Base-by-base conservation (phyloP, 192 early-diverging fungal species). In the Chytriomyces hyalinus region DNA sequence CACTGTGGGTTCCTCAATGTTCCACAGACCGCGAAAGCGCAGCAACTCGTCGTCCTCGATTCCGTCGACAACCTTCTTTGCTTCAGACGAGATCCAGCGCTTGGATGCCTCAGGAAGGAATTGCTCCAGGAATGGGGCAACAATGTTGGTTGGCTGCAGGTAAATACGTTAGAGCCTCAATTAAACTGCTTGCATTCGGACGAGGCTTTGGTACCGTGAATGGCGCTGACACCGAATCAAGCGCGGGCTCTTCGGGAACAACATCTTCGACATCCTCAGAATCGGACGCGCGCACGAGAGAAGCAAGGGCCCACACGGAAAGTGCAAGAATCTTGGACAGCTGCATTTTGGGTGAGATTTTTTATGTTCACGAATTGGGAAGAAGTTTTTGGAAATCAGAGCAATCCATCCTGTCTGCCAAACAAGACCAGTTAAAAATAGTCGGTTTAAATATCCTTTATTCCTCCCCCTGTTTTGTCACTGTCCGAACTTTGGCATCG, bases 1-100 rank as follows among this genome's bases (percentile, higher is more conserved):
- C 22, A 67, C 71, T 45, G 82, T 82, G 62, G 88, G 85, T 11
- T 73, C 76, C 83, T 96, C 93, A 59, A 94, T 90, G 57, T 78
- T 85, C 96, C 96, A 97, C 49, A 84, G 51, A 24, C 93, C 93
- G 70, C 88, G 82, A 82, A 92, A 94, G 61, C 82, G 84, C 63
- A 91, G 84, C 43, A 89, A 81, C 53, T 90, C 88, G 13, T 91
- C 92, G 66, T 95, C 90, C 47, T 92, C 91, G 48, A 88, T 79
- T 28, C 86, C 87, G 51, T 92, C 90, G 26, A 92, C 89, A 53
- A 91, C 81, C 80, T 93, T 93, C 46, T 90, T 92, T 9, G 93
- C 84, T 49, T 83, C 75, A 49, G 92, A 93, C 9, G 87, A 73
- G 69, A 86, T 88, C 93, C 93, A 94, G 26, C 91, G 87, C 46